Evolutionary conservation across 352 stramenopile species (phyloP).

Genomic region (Heterotrichella gracilis): DNA sequence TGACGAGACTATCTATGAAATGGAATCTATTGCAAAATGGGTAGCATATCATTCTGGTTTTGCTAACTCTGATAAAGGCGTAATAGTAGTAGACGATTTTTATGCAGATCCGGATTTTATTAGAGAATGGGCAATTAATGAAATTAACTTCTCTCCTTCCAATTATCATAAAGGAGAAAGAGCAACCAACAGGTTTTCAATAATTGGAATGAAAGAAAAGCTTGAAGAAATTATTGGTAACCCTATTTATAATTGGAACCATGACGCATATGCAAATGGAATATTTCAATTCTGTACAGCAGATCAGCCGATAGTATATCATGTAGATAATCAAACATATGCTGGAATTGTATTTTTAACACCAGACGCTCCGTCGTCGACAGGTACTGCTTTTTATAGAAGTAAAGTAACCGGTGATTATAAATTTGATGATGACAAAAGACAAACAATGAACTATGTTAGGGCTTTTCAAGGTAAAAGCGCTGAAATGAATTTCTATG

Average conservation of each 20-base stretch:
- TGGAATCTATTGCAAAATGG: too few relatives aligned
- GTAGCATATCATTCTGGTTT: too few relatives aligned
- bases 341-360: neutral
- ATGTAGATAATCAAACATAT: neutral
- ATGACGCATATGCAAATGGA: neutral
- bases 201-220: constrained; percentile 5
- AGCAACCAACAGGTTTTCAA: neutral
- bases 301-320: neutral
- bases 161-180: constrained; percentile 10
- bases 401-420: neutral
- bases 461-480: constrained; percentile 10
- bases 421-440: too few relatives aligned
- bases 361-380: neutral
- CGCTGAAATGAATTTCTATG: neutral
- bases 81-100: neutral
- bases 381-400: neutral
- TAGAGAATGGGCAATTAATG: neutral
- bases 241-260: neutral
- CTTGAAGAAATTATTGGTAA: constrained; percentile 9
- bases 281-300: neutral
- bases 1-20: too few relatives aligned
- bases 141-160: neutral
- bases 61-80: too few relatives aligned
- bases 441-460: neutral
- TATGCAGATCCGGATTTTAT: constrained; percentile 10